Conservation (phyloP, 129 eudicot genomes). For the Helichrysum umbraculigerum region DNA sequence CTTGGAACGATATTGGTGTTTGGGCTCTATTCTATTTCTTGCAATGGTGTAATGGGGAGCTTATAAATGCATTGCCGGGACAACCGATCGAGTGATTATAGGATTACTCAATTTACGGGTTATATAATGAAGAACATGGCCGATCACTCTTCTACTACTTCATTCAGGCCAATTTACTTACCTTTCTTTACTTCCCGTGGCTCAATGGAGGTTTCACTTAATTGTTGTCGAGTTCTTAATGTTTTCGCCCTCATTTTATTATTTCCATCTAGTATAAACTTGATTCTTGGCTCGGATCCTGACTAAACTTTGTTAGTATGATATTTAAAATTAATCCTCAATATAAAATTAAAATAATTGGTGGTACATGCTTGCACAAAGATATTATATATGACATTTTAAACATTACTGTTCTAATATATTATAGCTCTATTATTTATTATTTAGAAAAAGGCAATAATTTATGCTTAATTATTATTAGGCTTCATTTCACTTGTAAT, state of each 20-base stretch:
- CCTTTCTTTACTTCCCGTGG: slow-evolving; percentile 49
- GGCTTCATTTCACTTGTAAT: not conserved
- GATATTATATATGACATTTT: too few relatives aligned
- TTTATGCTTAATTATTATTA: not conserved
- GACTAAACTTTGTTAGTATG: too few relatives aligned
- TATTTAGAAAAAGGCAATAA: too few relatives aligned
- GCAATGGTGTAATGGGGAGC: slow-evolving; percentile 30
- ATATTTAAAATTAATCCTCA: too few relatives aligned
- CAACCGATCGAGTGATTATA: slow-evolving; percentile 48
- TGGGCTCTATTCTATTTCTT: slow-evolving; percentile 1
- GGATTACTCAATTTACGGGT: slow-evolving; percentile 48
- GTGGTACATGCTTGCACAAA: too few relatives aligned
- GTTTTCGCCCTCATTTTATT: not conserved
- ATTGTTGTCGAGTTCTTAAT: not conserved
- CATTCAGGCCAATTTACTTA: slow-evolving; percentile 38
- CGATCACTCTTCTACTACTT: slow-evolving; percentile 58
- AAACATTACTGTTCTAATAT: too few relatives aligned
- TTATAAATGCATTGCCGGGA: slow-evolving; percentile 42
- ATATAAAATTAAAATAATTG: too few relatives aligned
- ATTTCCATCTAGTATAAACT: too few relatives aligned
- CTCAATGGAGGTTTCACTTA: slow-evolving; percentile 59
- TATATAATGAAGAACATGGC: slow-evolving; percentile 44
- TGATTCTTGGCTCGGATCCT: too few relatives aligned
- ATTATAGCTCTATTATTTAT: too few relatives aligned
- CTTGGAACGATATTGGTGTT: slow-evolving; percentile 19